A percentile compares a stretch with the other conserved stretches of the same genome.
phyloP scores from a whole-genome alignment of 2,329 filamentous ascomycete species.

The Coleophoma crateriformis region DNA sequence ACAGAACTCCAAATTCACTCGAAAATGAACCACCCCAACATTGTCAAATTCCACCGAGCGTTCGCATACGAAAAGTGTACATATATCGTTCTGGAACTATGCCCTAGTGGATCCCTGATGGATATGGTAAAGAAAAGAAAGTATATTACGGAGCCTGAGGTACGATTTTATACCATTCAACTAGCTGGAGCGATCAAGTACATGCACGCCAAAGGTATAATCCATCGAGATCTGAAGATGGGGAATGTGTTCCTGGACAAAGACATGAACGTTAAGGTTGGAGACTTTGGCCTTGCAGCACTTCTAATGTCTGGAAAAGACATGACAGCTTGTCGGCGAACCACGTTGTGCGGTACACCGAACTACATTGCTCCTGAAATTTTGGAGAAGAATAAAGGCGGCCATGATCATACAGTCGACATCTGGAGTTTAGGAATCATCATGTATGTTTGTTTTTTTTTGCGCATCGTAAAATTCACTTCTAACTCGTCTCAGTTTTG shows the following conservation, averaged over 20 bases:
- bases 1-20: constrained; percentile 95
- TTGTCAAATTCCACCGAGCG: constrained; percentile 90
- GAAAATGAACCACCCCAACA: constrained; percentile 93
- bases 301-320: constrained; percentile 88
- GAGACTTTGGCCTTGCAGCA: constrained; percentile 92
- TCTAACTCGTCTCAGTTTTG: constrained; percentile 57
- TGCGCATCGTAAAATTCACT: constrained; percentile 8
- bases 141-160: constrained; percentile 87
- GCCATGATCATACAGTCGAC: constrained; percentile 96
- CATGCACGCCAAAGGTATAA: constrained; percentile 91
- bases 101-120: constrained; percentile 92
- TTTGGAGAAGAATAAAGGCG: constrained; percentile 85
- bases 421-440: constrained; percentile 98
- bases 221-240: constrained; percentile 95
- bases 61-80: constrained; percentile 87
- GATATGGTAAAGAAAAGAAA: constrained; percentile 94
- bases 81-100: constrained; percentile 90
- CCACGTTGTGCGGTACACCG: constrained; percentile 91
- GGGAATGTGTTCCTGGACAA: constrained; percentile 94
- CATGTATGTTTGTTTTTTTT: constrained; percentile 51
- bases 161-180: constrained; percentile 89
- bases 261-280: constrained; percentile 96
- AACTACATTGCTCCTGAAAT: constrained; percentile 99
- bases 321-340: constrained; percentile 73
- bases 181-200: constrained; percentile 97